Evolutionary conservation across 2,329 filamentous ascomycete genomes (phyloP).

Genomic region (Clonostachys byssicola): DNA sequence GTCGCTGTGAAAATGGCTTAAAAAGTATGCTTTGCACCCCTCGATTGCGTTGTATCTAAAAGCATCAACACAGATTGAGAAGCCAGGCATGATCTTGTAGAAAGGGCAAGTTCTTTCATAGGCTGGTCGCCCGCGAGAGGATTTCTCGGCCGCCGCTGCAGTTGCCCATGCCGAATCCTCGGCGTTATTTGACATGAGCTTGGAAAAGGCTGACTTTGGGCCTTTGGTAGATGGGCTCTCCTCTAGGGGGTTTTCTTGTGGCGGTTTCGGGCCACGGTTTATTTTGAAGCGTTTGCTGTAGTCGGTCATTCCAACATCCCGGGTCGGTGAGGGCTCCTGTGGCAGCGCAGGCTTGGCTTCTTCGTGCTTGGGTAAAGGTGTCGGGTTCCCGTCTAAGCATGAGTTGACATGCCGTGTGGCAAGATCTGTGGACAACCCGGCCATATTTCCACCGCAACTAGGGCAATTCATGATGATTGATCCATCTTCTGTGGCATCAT

Average conservation of each 20-base stretch:
- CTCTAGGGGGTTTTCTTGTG: slow-evolving; percentile 75
- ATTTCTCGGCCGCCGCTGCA: slow-evolving; percentile 74
- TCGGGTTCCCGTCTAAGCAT: slow-evolving; percentile 80
- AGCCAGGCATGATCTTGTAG: slow-evolving; percentile 95
- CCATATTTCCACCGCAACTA: slow-evolving; percentile 67
- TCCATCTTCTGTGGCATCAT: slow-evolving; percentile 22
- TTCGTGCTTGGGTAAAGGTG: slow-evolving; percentile 41
- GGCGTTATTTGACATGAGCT: slow-evolving; percentile 87
- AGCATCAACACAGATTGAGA: slow-evolving; percentile 91
- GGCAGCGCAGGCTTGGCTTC: slow-evolving; percentile 8
- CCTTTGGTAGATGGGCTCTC: slow-evolving; percentile 34
- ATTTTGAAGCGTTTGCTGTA: slow-evolving; percentile 57
- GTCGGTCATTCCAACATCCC: slow-evolving; percentile 28
- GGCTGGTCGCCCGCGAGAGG: slow-evolving; percentile 78
- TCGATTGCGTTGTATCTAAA: slow-evolving; percentile 93
- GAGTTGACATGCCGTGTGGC: slow-evolving; percentile 85
- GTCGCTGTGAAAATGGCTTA: slow-evolving; percentile 97
- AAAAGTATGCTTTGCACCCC: slow-evolving; percentile 89
- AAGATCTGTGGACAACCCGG: slow-evolving; percentile 58
- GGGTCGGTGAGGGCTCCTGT: slow-evolving; percentile 2
- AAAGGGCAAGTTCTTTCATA: slow-evolving; percentile 93
- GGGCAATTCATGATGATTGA: slow-evolving; percentile 54
- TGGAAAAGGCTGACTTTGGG: slow-evolving; percentile 55
- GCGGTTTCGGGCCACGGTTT: slow-evolving; percentile 69
- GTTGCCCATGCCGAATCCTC: slow-evolving; percentile 88